Conservation (phyloP, 2,329 filamentous ascomycete species). For the Plenodomus biglobosus region DNA sequence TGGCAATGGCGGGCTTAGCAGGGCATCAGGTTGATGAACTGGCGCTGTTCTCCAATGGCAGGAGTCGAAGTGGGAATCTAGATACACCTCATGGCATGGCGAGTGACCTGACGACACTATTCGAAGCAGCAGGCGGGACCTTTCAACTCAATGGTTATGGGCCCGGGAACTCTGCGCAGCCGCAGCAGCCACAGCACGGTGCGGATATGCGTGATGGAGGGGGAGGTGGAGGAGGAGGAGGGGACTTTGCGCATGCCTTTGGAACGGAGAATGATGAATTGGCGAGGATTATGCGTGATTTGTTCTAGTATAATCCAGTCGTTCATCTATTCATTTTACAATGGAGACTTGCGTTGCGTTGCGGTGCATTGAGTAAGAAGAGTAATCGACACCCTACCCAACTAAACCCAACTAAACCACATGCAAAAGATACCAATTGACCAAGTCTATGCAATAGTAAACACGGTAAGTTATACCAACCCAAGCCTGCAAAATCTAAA, state of each 20-base stretch:
- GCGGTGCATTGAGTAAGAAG: neutral
- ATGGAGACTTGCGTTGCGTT: neutral
- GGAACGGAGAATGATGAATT: slow-evolving; percentile 63
- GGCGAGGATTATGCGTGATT: slow-evolving; percentile 59
- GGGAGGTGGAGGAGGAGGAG: slow-evolving; percentile 31
- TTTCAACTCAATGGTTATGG: slow-evolving; percentile 25
- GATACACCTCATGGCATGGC: slow-evolving; percentile 63
- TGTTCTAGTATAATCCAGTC: slow-evolving; percentile 54
- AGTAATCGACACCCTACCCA: no score
- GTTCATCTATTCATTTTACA: no score
- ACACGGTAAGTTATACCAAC: no score
- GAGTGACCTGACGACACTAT: slow-evolving; percentile 64
- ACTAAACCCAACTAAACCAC: no score
- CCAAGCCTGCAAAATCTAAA: no score
- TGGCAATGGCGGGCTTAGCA: slow-evolving; percentile 66
- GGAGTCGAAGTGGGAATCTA: slow-evolving; percentile 30
- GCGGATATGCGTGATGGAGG: neutral
- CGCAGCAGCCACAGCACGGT: slow-evolving; percentile 22
- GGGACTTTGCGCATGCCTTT: slow-evolving; percentile 49
- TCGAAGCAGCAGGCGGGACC: slow-evolving; percentile 62
- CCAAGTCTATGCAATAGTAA: no score
- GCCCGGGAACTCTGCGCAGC: slow-evolving; percentile 39
- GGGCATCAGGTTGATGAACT: slow-evolving; percentile 63
- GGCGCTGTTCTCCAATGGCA: slow-evolving; percentile 50
- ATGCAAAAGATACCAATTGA: no score